Percentiles rank a stretch among this genome's conserved stretches.
These are phyloP conservation scores for Lenzites betulinus DNA, from an alignment of 768 basidiomycete genomes.

Conservation along the genomic window DNA sequence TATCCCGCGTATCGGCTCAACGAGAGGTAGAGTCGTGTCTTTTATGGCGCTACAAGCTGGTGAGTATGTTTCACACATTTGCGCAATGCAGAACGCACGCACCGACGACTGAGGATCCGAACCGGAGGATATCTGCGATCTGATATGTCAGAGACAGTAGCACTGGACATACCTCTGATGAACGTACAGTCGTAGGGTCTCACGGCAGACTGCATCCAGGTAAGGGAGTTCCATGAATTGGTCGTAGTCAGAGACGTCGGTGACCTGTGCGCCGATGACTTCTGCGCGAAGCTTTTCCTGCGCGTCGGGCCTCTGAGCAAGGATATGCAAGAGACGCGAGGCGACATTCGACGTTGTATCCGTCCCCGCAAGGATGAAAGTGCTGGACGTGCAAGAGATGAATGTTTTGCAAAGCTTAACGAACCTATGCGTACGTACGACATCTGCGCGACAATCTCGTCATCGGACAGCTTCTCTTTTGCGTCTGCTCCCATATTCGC, in stretches of 20 bases:
- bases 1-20: constrained; percentile 36
- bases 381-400: not conserved
- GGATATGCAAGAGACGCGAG: constrained; percentile 18
- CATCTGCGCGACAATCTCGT: constrained; percentile 20
- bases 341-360: constrained; percentile 29
- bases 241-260: constrained; percentile 27
- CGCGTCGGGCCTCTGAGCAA: constrained; percentile 32
- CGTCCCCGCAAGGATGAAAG: constrained; percentile 25
- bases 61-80: too few relatives aligned
- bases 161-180: constrained; percentile 20
- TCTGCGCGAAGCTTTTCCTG: constrained; percentile 32
- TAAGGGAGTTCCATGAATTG: constrained; percentile 45
- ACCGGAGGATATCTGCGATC: not conserved
- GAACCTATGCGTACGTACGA: constrained; percentile 8
- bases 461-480: constrained; percentile 14
- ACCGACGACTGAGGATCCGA: too few relatives aligned
- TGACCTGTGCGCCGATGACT: constrained; percentile 8
- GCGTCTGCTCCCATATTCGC: constrained; percentile 17
- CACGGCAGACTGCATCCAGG: constrained; percentile 63
- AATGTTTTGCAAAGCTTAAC: too few relatives aligned
- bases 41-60: constrained; percentile 32
- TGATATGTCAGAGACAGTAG: not conserved
- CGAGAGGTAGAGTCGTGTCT: constrained; percentile 44
- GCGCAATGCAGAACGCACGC: too few relatives aligned
- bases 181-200: constrained; percentile 48